Base-by-base conservation (phyloP, 1,284 basidiomycete genomes). In the Cutaneotrichosporon spelunceum region DNA sequence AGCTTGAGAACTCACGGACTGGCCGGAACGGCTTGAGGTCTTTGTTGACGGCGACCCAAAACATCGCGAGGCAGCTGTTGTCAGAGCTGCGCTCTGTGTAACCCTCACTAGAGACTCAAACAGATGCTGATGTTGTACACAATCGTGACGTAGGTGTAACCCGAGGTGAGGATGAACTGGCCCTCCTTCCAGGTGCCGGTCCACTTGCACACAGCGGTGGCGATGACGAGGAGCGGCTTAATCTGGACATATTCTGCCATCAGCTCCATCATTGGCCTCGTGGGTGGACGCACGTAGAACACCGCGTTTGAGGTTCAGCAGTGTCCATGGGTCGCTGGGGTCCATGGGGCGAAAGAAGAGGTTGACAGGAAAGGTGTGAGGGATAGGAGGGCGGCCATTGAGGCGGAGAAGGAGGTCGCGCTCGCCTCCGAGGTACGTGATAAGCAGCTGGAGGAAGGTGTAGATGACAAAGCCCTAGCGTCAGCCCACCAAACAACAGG, bases 401-500 rank as follows among this genome's bases (percentile, higher is more conserved):
- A 97, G 81, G 45, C 93, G 84, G 56, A 96, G 94, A 44, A 99
- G 84, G 2, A 98, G 83, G 1, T 91, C 92, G 39, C 94, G 85
- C 75, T 98, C 94, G 60, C 94, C 95, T 36, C 94, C 94, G 11
- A 97, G 86, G 75, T 94, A 94, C 45, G 86, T 87, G 13, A 92
- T 82, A 39, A 93, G 83, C 19, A 92, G 84, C 42, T 88, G 85
- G 74, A 92, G 90, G 80, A 93, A 92, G 69, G 88, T 93, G 79
- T 98, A 97, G 70, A 97, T 97, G 48, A 97, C 93, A 74, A 96
- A 97, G 1, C 93, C 93, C 91, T 93, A 30, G 1, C 21, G 42
- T 57, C 57, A 62, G 45, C 57, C 63, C 1, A n/a, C 19, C 1
- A 9, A 4, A 16, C 3, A 19, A 4, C 1, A 19, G 10, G 8